Conservation (phyloP, 495 filamentous ascomycete species). For the Neurospora tetraspora region DNA sequence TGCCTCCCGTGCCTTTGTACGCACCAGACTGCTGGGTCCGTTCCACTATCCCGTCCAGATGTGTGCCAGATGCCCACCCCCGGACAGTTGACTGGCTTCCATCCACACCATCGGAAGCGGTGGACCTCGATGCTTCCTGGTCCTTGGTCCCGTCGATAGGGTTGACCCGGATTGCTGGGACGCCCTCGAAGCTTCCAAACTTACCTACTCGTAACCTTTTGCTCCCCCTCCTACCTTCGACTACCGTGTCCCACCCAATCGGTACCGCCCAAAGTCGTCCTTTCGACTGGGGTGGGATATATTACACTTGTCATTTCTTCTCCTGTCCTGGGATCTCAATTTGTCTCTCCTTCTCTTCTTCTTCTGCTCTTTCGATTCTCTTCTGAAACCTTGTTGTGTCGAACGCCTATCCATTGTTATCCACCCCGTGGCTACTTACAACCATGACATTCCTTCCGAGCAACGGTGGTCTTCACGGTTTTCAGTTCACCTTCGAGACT, state of each 20-base stretch:
- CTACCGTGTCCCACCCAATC: background rate
- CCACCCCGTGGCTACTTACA: background rate
- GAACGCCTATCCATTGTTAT: background rate
- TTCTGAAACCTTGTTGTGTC: background rate
- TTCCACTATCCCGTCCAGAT: no score
- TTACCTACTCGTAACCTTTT: background rate
- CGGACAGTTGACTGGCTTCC: background rate
- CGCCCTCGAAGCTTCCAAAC: background rate
- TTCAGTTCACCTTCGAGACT: conserved; percentile 27
- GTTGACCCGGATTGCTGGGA: conserved; percentile 16
- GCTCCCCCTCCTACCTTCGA: background rate
- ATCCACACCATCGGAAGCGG: background rate
- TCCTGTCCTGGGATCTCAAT: background rate
- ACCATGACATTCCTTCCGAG: conserved; percentile 1
- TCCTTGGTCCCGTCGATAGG: background rate
- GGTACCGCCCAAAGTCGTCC: background rate
- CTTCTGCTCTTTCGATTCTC: background rate
- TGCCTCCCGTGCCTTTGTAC: background rate
- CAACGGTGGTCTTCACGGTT: conserved; percentile 9
- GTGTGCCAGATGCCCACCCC: background rate
- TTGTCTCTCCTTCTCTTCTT: background rate
- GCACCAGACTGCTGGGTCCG: background rate
- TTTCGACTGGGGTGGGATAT: background rate
- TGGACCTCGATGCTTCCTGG: background rate
- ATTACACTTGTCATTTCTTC: background rate